phyloP scores from a whole-genome alignment of 352 stramenopile genomes.

The Phytophthora uliginosa region DNA sequence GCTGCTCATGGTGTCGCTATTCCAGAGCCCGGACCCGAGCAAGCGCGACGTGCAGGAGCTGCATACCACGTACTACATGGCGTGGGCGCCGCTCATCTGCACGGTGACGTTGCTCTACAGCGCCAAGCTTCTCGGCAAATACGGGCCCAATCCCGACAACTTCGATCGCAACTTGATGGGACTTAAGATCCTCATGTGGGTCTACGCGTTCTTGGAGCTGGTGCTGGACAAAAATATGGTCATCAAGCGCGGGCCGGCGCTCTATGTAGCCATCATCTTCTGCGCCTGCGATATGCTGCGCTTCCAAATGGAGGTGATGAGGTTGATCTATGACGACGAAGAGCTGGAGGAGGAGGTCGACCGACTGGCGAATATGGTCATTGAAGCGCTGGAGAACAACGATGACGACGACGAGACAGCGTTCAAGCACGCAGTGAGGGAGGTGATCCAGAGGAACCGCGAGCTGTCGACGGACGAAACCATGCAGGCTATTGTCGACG shows the following conservation, averaged over 20 bases:
- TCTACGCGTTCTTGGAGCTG: constrained; percentile 53
- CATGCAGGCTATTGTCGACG: constrained; percentile 7
- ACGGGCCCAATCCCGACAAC: constrained; percentile 50
- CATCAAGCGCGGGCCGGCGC: constrained; percentile 57
- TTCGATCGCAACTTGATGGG: constrained; percentile 61
- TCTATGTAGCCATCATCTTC: constrained; percentile 64
- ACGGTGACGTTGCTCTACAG: constrained; percentile 49
- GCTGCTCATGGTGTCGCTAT: constrained; percentile 63
- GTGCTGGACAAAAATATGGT: constrained; percentile 64
- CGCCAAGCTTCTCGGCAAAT: constrained; percentile 41
- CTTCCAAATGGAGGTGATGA: constrained; percentile 64
- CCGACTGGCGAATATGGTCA: constrained; percentile 46
- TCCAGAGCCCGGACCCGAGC: constrained; percentile 48
- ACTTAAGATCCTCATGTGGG: constrained; percentile 62
- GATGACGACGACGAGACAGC: constrained; percentile 41
- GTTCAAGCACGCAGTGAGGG: constrained; percentile 47
- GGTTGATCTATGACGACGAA: constrained; percentile 64
- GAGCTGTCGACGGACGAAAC: constrained; percentile 18
- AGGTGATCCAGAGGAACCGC: constrained; percentile 41
- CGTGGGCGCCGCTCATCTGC: constrained; percentile 56
- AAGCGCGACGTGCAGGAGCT: constrained; percentile 61
- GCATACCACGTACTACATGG: constrained; percentile 58
- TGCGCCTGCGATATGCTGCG: constrained; percentile 61
- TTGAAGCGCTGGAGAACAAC: constrained; percentile 38
- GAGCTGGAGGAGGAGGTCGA: constrained; percentile 57